Conservation (phyloP, 2,329 filamentous ascomycete genomes). For the Sordariomycetes sp. region DNA sequence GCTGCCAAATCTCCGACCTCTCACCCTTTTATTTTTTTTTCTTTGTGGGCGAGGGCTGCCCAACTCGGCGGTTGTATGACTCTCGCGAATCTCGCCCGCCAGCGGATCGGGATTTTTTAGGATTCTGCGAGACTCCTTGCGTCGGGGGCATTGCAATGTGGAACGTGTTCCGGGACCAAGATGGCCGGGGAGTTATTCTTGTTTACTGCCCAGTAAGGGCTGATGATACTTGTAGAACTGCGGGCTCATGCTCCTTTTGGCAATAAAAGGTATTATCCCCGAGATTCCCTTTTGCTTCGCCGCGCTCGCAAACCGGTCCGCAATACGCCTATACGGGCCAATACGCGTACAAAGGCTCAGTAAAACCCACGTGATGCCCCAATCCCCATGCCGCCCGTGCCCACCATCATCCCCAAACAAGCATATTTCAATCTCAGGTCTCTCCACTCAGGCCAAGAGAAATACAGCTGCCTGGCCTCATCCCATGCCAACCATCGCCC, state of each 20-base stretch:
- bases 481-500: background rate
- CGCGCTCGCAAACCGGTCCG: background rate
- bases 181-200: background rate
- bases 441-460: background rate
- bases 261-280: background rate
- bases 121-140: background rate
- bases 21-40: background rate
- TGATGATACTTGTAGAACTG: background rate
- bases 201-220: background rate
- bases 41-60: background rate
- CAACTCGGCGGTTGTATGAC: too few species aligned
- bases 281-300: background rate
- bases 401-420: background rate
- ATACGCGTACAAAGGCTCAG: background rate
- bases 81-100: too few species aligned
- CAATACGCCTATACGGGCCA: background rate
- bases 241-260: background rate
- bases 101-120: background rate
- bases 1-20: background rate
- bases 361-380: background rate
- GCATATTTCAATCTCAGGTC: background rate
- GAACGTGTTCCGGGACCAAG: background rate
- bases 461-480: background rate
- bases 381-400: background rate
- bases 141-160: background rate